Percentiles rank a stretch among this genome's conserved stretches.
Conservation (phyloP, 2,329 filamentous ascomycete species). For the Zalaria sp. region DNA sequence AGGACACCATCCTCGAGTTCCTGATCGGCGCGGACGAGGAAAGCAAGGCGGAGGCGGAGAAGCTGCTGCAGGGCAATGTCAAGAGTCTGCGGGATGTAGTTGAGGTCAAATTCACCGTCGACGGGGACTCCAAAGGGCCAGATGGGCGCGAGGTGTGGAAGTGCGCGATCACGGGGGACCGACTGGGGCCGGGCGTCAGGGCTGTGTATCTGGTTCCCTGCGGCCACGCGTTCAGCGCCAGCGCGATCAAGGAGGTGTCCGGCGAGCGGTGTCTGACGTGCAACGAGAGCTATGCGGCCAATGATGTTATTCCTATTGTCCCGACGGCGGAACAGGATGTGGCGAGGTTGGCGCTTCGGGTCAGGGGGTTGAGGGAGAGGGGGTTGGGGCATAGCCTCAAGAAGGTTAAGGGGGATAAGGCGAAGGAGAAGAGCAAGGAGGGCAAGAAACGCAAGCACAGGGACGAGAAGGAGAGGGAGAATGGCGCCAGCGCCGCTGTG, state of each 20-base stretch:
- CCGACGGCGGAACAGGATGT: constrained; percentile 59
- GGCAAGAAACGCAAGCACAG: constrained; percentile 50
- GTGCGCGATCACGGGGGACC: constrained; percentile 79
- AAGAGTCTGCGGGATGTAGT: constrained; percentile 75
- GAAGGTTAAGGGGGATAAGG: constrained; percentile 47
- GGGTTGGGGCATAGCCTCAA: constrained; percentile 86
- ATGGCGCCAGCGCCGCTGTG: constrained; percentile 3
- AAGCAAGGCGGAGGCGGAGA: constrained; percentile 46
- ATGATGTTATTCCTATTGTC: constrained; percentile 73
- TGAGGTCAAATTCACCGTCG: constrained; percentile 62
- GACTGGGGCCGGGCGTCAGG: constrained; percentile 64
- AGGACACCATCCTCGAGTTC: constrained; percentile 69
- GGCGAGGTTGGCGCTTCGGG: constrained; percentile 48
- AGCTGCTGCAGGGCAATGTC: constrained; percentile 47
- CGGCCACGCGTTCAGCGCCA: constrained; percentile 84
- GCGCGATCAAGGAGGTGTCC: constrained; percentile 52
- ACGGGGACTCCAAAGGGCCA: constrained; percentile 27
- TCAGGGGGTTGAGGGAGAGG: constrained; percentile 52
- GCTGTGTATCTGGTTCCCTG: constrained; percentile 87
- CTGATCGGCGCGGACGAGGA: constrained; percentile 38
- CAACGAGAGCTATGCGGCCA: constrained; percentile 54
- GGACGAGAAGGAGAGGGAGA: constrained; percentile 3
- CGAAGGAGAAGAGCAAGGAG: constrained; percentile 43
- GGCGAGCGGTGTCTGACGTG: constrained; percentile 52
- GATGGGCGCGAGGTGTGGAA: constrained; percentile 47